These are phyloP conservation scores for Fusarium verticillioides DNA, from an alignment of 2,329 filamentous ascomycete species.

Conservation along the genomic window DNA sequence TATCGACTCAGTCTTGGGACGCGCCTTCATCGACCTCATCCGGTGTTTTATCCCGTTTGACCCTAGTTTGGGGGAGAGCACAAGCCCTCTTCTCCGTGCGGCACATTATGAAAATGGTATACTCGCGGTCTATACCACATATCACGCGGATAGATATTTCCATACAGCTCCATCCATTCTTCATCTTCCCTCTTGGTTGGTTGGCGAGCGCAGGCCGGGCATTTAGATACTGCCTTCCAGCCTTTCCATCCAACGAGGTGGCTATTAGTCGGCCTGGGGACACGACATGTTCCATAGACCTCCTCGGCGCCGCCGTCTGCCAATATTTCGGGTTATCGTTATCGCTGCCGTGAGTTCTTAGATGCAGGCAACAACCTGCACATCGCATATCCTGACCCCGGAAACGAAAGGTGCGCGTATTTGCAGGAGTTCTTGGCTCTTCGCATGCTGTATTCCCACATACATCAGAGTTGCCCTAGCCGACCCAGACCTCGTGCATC, in stretches of 20 bases:
- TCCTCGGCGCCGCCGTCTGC: not conserved
- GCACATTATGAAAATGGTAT: not conserved
- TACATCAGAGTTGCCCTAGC: not conserved
- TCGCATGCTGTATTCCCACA: not conserved
- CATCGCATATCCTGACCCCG: not conserved
- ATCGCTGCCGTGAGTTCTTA: not conserved
- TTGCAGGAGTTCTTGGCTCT: not conserved
- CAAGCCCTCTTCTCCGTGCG: not conserved
- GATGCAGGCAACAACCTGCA: not conserved
- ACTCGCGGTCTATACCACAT: not conserved
- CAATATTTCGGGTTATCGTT: no score
- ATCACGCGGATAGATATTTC: not conserved
- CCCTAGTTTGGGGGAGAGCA: not conserved
- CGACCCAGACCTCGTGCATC: not conserved
- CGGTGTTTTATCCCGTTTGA: not conserved
- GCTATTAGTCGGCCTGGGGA: not conserved
- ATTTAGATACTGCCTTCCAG: not conserved
- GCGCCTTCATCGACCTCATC: not conserved
- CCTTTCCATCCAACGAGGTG: not conserved
- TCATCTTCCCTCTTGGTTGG: not conserved
- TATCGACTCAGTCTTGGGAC: not conserved
- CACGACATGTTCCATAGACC: not conserved
- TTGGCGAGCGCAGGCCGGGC: not conserved
- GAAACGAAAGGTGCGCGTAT: not conserved
- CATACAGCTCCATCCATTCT: not conserved